Evolutionary conservation across 108 stramenopile genomes (phyloP).

Genomic region (Conticribra guillardii): DNA sequence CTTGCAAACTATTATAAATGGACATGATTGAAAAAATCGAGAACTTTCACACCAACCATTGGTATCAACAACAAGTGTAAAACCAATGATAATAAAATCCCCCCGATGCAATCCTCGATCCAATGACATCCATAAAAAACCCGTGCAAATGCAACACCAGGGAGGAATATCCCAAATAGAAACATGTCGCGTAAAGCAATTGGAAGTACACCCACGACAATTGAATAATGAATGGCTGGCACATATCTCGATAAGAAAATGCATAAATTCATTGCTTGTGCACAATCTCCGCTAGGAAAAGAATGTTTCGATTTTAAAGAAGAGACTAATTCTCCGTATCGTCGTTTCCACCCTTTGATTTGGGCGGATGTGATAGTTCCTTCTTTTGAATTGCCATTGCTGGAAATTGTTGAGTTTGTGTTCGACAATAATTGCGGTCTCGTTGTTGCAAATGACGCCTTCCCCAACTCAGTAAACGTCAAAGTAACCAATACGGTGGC

Average conservation of each 20-base stretch:
- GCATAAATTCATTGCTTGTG: constrained; percentile 54
- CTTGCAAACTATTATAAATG: too few relatives aligned
- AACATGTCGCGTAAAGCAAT: constrained; percentile 18
- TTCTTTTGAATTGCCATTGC: too few relatives aligned
- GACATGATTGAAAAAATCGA: too few relatives aligned
- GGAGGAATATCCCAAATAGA: constrained; percentile 41
- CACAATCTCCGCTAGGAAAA: constrained; percentile 50
- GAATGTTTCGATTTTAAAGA: constrained; percentile 58
- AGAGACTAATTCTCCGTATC: constrained; percentile 44
- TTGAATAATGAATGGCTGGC: constrained; percentile 1
- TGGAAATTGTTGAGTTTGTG: too few relatives aligned
- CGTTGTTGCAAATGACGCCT: constrained; percentile 54
- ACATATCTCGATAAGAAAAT: constrained; percentile 36
- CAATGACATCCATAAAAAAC: constrained; percentile 54
- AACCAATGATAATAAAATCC: constrained; percentile 30
- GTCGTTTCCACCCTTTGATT: constrained; percentile 1
- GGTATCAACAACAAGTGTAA: constrained; percentile 42
- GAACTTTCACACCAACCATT: not conserved
- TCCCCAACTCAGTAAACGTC: constrained; percentile 47
- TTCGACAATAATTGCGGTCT: too few relatives aligned
- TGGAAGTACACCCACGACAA: not conserved
- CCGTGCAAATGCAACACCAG: constrained; percentile 51
- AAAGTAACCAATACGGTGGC: constrained; percentile 42
- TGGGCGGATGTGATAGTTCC: not conserved
- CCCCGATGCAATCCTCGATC: constrained; percentile 53